phyloP scores from a whole-genome alignment of 169 alveolate genomes.

The Cryptosporidium xiaoi region DNA sequence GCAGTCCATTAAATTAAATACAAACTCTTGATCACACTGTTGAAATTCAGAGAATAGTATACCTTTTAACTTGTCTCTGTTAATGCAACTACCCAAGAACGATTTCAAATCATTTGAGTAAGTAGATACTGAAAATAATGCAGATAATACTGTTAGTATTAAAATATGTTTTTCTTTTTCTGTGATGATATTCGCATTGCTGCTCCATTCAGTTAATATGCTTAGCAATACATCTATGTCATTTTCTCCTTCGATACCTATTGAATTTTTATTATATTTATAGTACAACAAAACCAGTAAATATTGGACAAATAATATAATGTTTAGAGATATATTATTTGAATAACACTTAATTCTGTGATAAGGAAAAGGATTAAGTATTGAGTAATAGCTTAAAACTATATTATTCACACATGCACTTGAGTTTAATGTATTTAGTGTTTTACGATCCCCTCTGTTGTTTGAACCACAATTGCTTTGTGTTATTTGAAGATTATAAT shows the following conservation, averaged over 20 bases:
- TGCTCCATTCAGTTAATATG: slow-evolving; percentile 32
- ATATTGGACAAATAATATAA: slow-evolving; percentile 31
- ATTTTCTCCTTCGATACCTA: background rate
- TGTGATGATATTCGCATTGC: background rate
- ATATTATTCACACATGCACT: slow-evolving; percentile 6
- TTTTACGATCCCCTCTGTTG: slow-evolving; percentile 15
- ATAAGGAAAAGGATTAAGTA: slow-evolving; percentile 34
- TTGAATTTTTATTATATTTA: background rate
- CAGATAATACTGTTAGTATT: slow-evolving; percentile 8
- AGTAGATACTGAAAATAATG: slow-evolving; percentile 35
- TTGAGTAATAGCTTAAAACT: slow-evolving; percentile 1
- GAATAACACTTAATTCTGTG: slow-evolving; percentile 45
- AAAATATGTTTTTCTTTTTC: slow-evolving; percentile 53
- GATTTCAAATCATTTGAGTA: slow-evolving; percentile 12
- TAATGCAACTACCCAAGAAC: background rate
- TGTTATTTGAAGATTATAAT: slow-evolving; percentile 8
- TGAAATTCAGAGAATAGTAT: slow-evolving; percentile 33
- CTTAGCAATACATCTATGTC: background rate
- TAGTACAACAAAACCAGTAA: background rate
- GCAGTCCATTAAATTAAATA: slow-evolving; percentile 56
- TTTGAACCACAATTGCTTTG: background rate
- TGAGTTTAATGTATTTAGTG: slow-evolving; percentile 11
- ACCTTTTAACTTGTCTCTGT: slow-evolving; percentile 9
- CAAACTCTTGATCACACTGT: slow-evolving; percentile 47
- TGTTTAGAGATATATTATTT: slow-evolving; percentile 21